Evolutionary conservation across 352 stramenopile genomes (phyloP).

Genomic region (Albugo laibachii): DNA sequence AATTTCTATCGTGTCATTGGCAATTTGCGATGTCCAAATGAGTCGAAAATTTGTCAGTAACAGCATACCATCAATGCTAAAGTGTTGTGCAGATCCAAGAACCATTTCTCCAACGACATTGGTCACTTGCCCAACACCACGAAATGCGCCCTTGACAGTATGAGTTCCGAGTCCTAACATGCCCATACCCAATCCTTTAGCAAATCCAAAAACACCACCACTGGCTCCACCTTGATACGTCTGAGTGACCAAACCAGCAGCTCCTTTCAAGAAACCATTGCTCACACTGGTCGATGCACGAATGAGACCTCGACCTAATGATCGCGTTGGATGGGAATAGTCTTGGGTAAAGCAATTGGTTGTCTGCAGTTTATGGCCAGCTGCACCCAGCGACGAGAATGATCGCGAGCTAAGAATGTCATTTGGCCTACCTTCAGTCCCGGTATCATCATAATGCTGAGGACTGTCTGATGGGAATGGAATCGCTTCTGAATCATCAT

Average conservation of each 20-base stretch:
- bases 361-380: constrained; percentile 70
- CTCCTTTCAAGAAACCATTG: constrained; percentile 67
- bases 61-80: constrained; percentile 69
- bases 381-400: constrained; percentile 56
- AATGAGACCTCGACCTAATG: constrained; percentile 54
- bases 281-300: constrained; percentile 72
- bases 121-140: constrained; percentile 68
- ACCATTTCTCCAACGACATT: constrained; percentile 78
- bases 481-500: constrained; percentile 11
- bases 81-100: constrained; percentile 60
- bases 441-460: constrained; percentile 17
- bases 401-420: constrained; percentile 13
- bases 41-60: constrained; percentile 73
- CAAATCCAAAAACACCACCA: constrained; percentile 73
- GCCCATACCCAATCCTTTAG: constrained; percentile 69
- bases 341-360: constrained; percentile 74
- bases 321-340: constrained; percentile 59
- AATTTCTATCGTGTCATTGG: constrained; percentile 65
- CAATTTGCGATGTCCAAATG: constrained; percentile 67
- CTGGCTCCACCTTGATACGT: constrained; percentile 70
- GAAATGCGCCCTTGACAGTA: constrained; percentile 71
- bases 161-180: constrained; percentile 72
- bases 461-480: not conserved
- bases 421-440: too few relatives aligned
- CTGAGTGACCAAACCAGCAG: constrained; percentile 61